phyloP scores from a whole-genome alignment of 257 asterid species.

The Jacaranda mimosifolia region DNA sequence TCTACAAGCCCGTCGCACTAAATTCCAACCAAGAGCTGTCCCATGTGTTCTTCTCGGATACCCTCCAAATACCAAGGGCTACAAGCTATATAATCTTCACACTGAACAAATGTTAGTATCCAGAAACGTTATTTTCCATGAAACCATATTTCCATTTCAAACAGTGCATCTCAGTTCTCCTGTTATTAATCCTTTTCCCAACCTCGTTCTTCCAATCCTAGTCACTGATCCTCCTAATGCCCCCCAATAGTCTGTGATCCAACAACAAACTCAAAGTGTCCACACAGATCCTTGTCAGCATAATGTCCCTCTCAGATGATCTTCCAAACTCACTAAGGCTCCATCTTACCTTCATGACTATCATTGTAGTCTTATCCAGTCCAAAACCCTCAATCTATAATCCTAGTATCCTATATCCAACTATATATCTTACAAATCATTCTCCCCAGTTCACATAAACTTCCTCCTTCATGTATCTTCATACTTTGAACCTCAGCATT shows the following conservation, averaged over 20 bases:
- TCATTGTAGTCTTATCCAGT: too few species aligned
- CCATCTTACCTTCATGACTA: too few species aligned
- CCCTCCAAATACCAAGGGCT: too few species aligned
- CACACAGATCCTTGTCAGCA: too few species aligned
- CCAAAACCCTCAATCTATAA: neutral
- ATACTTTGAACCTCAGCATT: neutral
- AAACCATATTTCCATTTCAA: neutral
- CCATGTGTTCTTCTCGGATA: neutral
- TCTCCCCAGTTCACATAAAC: neutral
- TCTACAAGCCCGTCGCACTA: neutral
- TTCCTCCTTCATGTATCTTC: neutral
- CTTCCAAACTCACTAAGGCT: neutral
- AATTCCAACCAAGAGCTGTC: neutral
- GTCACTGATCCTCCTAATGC: too few species aligned
- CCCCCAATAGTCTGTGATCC: too few species aligned
- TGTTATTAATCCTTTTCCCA: neutral
- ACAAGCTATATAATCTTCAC: neutral
- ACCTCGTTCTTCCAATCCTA: neutral
- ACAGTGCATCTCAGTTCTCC: neutral
- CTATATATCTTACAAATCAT: too few species aligned
- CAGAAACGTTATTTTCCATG: neutral
- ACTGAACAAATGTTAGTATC: neutral
- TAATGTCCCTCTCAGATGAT: too few species aligned
- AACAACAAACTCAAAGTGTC: too few species aligned
- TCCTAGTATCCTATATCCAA: neutral